Evolutionary conservation across 176 grass and related monocot species (phyloP), one percentile per base, ranked within the genome.

Genomic region (Avena atlantica): DNA sequence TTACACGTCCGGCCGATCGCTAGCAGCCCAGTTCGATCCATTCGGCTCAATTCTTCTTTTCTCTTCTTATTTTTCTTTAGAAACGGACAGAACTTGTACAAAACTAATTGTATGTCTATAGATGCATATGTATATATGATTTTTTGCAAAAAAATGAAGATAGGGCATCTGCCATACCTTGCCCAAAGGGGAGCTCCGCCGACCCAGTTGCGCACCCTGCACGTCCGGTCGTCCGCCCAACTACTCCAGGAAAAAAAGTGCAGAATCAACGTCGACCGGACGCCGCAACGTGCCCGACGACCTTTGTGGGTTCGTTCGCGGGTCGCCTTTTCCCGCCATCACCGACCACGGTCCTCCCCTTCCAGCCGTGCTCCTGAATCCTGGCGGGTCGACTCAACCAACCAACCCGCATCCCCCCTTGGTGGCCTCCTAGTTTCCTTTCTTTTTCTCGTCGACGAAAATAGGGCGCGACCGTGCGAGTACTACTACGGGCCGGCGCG

Each of bases 311-410:
- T 52, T 11, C 2, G 85, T 50, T 87, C 66, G 65, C 56, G 25
- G 81, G 85, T 91, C 89, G 59, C 40, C 6, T 67, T 67, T 79
- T 87, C 74, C 66, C 67, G 23, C 74, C 44, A 74, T 74, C 89
- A 91, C 85, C 85, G 89, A 87, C 85, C 81, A 87, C 19, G 8
- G 53, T 24, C 48, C 47, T 23, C 82, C 58, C 51, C 6, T 44
- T 81, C 56, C 56, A 75, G 20, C 58, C 74, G 50, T 87, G 60
- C 55, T 12, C 25, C 9, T 24, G 74, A 83, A 59, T 34, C 44
- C 12, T 14, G 37, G 69, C 16, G 74, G 80, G 48, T 27, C 44
- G 52, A 64, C 29, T 13, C 62, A 47, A 34, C 31, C 31, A 34
- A 34, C 31, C 31, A 34, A 34, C 31, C 31, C 31, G 31, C 27